These are phyloP conservation scores for Trebouxiophyceae sp. DNA, from an alignment of 163 green algal species.

Conservation along the genomic window DNA sequence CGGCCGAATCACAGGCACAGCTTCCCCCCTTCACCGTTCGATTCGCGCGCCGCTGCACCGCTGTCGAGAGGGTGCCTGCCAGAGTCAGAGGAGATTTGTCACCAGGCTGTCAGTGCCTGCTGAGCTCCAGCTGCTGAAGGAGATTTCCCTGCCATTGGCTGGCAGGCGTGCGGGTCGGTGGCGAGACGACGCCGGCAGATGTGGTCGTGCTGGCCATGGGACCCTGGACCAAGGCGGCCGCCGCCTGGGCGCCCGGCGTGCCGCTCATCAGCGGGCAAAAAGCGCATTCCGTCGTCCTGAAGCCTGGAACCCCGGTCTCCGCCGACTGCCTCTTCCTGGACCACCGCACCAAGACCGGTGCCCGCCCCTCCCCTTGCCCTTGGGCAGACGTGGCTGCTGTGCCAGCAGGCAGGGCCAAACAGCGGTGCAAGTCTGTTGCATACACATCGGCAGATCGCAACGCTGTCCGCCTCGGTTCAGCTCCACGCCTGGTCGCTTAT, in stretches of 20 bases:
- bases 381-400: not conserved
- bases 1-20: not conserved
- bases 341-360: not conserved
- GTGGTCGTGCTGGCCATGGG: constrained; percentile 72
- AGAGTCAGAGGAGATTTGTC: no score
- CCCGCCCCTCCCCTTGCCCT: not conserved
- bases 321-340: constrained; percentile 33
- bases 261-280: constrained; percentile 49
- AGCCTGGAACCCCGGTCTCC: constrained; percentile 8
- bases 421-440: no score
- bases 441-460: constrained; percentile 11
- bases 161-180: constrained; percentile 41
- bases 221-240: constrained; percentile 51
- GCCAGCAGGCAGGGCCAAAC: not conserved
- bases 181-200: constrained; percentile 38
- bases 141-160: no score
- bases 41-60: no score
- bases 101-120: no score
- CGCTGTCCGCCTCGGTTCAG: not conserved
- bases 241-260: constrained; percentile 33
- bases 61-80: no score
- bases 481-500: not conserved
- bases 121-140: no score
- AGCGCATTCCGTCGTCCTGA: constrained; percentile 64
- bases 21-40: no score